Evolutionary conservation across 495 filamentous ascomycete genomes (phyloP).

Genomic region (Lepidopterella palustris): DNA sequence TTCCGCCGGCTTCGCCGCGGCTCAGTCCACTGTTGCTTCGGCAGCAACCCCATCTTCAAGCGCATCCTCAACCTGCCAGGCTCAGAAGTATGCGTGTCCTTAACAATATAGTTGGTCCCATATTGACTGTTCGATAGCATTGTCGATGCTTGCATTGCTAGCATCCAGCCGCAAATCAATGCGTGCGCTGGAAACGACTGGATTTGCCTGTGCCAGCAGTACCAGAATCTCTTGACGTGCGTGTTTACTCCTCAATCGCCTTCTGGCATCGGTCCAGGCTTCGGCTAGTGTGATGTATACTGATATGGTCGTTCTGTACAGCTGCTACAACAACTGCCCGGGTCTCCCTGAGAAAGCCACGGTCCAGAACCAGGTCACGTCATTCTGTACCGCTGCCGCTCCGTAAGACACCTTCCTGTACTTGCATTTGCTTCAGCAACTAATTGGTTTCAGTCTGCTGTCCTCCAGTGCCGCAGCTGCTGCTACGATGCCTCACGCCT

Average conservation of each 20-base stretch:
- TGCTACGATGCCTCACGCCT: conserved; percentile 6
- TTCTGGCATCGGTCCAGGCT: not conserved
- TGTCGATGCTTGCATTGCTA: conserved; percentile 30
- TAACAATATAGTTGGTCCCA: not conserved
- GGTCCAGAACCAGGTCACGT: conserved; percentile 24
- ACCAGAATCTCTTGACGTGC: conserved; percentile 29
- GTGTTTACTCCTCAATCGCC: not conserved
- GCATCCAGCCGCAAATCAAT: conserved; percentile 21
- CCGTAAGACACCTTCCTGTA: conserved; percentile 24
- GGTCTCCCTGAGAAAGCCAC: conserved; percentile 1
- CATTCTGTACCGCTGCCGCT: conserved; percentile 32
- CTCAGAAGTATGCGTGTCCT: conserved; percentile 17
- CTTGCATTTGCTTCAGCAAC: not conserved
- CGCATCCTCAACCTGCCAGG: conserved; percentile 13
- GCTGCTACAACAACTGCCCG: conserved; percentile 38
- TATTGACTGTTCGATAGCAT: conserved; percentile 20
- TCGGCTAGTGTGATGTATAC: not conserved
- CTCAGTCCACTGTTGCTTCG: conserved; percentile 26
- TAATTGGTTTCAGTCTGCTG: conserved; percentile 8
- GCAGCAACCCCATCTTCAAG: conserved; percentile 7
- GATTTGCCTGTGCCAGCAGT: conserved; percentile 33
- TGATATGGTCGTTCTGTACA: conserved; percentile 1
- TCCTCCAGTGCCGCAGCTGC: conserved; percentile 12
- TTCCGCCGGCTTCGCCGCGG: conserved; percentile 31
- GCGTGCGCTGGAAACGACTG: conserved; percentile 33